Conservation (phyloP, 352 stramenopile genomes). For the Phytopythium kandeliae region DNA sequence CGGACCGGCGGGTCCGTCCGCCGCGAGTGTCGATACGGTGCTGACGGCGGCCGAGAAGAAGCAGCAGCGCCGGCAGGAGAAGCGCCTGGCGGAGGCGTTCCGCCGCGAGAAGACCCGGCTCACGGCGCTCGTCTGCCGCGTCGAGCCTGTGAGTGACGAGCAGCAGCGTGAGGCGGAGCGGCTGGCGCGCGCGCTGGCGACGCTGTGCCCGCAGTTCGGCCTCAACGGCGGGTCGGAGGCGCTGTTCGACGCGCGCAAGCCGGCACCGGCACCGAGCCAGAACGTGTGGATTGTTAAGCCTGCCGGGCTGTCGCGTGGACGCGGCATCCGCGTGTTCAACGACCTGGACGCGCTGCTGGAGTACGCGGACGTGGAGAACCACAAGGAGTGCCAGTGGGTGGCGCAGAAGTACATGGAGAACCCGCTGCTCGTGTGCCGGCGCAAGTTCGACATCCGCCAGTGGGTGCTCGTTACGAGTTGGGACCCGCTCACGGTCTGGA, state of each 20-base stretch:
- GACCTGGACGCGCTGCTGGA: conserved; percentile 72
- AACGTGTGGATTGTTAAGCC: conserved; percentile 96
- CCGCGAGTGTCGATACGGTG: conserved; percentile 27
- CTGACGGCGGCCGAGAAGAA: conserved; percentile 50
- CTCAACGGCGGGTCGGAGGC: conserved; percentile 55
- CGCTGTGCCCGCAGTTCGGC: conserved; percentile 64
- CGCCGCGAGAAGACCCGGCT: conserved; percentile 52
- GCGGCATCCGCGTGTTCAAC: conserved; percentile 88
- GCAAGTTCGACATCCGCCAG: conserved; percentile 92
- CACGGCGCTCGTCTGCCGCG: conserved; percentile 30
- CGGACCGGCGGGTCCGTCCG: not conserved
- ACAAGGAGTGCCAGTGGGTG: conserved; percentile 82
- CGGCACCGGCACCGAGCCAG: conserved; percentile 20
- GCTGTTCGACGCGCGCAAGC: conserved; percentile 8
- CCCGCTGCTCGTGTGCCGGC: conserved; percentile 75
- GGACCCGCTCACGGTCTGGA: conserved; percentile 93
- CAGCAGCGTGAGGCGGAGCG: conserved; percentile 22
- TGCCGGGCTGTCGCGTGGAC: conserved; percentile 73
- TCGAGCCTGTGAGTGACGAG: conserved; percentile 22
- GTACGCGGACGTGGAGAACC: conserved; percentile 84
- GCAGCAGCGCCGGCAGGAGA: conserved; percentile 31
- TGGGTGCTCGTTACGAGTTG: conserved; percentile 92
- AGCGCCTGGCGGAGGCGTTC: conserved; percentile 34
- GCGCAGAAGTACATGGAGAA: conserved; percentile 91
- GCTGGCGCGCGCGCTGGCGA: conserved; percentile 25